phyloP scores from a whole-genome alignment of 108 stramenopile genomes.

The Conticribra weissflogii region DNA sequence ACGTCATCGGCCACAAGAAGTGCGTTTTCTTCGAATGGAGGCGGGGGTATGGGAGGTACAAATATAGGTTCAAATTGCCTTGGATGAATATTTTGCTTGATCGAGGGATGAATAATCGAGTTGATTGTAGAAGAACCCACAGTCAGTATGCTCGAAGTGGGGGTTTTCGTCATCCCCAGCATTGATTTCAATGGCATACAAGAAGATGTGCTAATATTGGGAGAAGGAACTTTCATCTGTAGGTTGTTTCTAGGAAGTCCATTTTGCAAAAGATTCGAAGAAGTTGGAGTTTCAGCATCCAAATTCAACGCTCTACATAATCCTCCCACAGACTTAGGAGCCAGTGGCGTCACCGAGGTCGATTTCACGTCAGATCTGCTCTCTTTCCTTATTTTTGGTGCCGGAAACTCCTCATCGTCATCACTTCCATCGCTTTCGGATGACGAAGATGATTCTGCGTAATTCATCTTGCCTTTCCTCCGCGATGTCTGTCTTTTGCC shows the following conservation, averaged over 20 bases:
- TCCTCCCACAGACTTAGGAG: not conserved
- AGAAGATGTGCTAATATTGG: too few relatives aligned
- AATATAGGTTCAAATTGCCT: conserved; percentile 11
- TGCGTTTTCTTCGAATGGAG: conserved; percentile 15
- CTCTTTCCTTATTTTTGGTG: not conserved
- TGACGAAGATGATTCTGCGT: conserved; percentile 6
- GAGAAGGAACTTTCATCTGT: too few relatives aligned
- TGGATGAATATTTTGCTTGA: not conserved
- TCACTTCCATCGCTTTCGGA: not conserved
- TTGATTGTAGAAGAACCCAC: not conserved
- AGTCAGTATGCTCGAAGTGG: too few relatives aligned
- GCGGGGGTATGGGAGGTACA: conserved; percentile 32
- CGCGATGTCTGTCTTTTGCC: conserved; percentile 1
- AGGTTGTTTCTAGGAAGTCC: too few relatives aligned
- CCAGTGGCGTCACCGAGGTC: not conserved
- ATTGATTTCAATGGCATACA: too few relatives aligned
- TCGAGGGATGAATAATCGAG: not conserved
- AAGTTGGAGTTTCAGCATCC: conserved; percentile 1
- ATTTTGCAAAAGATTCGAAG: too few relatives aligned
- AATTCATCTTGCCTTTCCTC: not conserved
- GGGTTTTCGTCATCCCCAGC: too few relatives aligned
- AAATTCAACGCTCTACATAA: conserved; percentile 8
- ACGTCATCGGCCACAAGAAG: conserved; percentile 21
- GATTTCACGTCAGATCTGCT: conserved; percentile 1
- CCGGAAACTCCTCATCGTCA: not conserved